A percentile compares a stretch with the other conserved stretches of the same genome.
Conservation (phyloP, 1,284 basidiomycete species). For the Ganoderma leucocontextum region DNA sequence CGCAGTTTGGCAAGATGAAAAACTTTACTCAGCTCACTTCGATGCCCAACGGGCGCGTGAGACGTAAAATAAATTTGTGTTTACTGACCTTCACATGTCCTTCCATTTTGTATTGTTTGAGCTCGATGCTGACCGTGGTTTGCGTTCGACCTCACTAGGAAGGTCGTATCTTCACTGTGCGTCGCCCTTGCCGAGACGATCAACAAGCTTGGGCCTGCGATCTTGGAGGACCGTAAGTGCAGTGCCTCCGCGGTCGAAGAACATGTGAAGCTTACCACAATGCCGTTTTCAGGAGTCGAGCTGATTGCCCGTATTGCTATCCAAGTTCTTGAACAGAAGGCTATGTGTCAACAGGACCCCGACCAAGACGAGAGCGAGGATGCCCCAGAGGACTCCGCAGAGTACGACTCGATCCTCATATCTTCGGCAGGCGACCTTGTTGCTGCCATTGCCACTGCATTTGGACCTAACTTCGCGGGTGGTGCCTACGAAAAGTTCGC, state of each 20-base stretch:
- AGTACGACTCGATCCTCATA: conserved; percentile 97
- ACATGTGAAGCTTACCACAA: neutral
- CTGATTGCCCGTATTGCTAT: conserved; percentile 81
- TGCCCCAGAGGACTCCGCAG: conserved; percentile 86
- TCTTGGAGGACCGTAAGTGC: conserved; percentile 75
- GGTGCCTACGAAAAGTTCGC: conserved; percentile 85
- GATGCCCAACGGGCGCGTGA: conserved; percentile 69
- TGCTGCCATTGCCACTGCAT: conserved; percentile 86
- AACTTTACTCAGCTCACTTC: conserved; percentile 87
- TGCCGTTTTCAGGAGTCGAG: conserved; percentile 70
- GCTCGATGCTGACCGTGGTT: conserved; percentile 33
- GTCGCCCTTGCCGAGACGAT: conserved; percentile 90
- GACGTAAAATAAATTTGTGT: conserved; percentile 50
- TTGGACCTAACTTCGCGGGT: conserved; percentile 87
- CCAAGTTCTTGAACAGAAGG: conserved; percentile 91
- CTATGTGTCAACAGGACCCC: conserved; percentile 95
- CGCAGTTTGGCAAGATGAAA: conserved; percentile 61
- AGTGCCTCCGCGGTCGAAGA: conserved; percentile 1
- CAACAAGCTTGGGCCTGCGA: conserved; percentile 89
- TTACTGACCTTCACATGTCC: conserved; percentile 43
- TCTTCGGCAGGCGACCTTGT: conserved; percentile 96
- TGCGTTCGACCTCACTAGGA: conserved; percentile 57
- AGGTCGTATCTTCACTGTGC: conserved; percentile 88
- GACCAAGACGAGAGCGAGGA: conserved; percentile 91
- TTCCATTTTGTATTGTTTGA: conserved; percentile 23